Evolutionary conservation across 2,329 filamentous ascomycete genomes (phyloP), one percentile per base, ranked within the genome.

Genomic region (Arthrinium puccinioides): DNA sequence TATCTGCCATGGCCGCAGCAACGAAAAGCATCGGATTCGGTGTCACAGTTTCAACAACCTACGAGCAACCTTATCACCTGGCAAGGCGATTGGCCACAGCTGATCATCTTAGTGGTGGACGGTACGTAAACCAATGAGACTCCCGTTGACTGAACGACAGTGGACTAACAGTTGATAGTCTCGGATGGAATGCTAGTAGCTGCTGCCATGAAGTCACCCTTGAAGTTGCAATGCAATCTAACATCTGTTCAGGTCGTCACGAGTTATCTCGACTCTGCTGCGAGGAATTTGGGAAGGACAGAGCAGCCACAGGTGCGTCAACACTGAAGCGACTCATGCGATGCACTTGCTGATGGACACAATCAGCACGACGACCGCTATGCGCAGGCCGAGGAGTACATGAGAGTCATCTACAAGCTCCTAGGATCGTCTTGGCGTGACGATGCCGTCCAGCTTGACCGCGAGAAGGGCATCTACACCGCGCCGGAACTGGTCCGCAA

Each of bases 61-160:
- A 85, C 42, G 81, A 86, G 50, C 74, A 79, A 49, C 82, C 82
- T 0, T 86, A 82, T 50, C 76, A 83, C 47, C 62, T 86, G 16
- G 82, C 82, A 0, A 61, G 82, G 24, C 62, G 80, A 9, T 53
- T 85, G 15, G 79, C 75, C 0, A 85, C 81, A 0, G 65, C 83
- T 0, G 82, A 86, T 49, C 82, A 86, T 52, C 60, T 86, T 4
- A 79, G 72, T 1, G 74, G 75, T 39, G 79, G 81, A 36, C 66
- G 80, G 58, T 67, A 53, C 24, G 64, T 55, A 6, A 6, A 16
- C 0, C 11, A 1, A 7, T 32, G 35, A 35, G 39, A 15, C 37
- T 16, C 5, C 10, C 5, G 9, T 20, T 13, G 9, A 20, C 6
- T n/a, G n/a, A n/a, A n/a, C n/a, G n/a, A 8, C 10, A 4, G 6